phyloP scores from a whole-genome alignment of 2,329 filamentous ascomycete species.

The Aspergillus pseudoterreus region DNA sequence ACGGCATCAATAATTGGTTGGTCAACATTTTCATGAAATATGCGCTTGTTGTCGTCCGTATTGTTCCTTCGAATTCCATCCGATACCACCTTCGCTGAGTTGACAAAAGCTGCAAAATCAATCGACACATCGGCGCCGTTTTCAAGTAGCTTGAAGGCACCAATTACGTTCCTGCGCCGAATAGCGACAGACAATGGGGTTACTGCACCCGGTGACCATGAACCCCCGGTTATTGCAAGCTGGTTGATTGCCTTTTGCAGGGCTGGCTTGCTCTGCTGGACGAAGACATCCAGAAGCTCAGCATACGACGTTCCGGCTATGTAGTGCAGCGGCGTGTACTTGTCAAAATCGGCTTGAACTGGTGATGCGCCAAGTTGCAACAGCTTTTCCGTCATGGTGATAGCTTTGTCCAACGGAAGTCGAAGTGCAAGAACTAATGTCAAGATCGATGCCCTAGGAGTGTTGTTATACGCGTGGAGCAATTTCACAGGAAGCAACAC shows the following conservation, averaged over 20 bases:
- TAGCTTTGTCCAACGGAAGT: conserved; percentile 61
- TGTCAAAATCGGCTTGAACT: conserved; percentile 65
- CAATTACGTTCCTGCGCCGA: conserved; percentile 46
- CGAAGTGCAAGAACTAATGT: conserved; percentile 65
- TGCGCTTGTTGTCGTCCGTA: conserved; percentile 48
- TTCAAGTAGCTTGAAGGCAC: conserved; percentile 60
- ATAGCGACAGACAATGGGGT: conserved; percentile 53
- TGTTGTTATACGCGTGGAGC: conserved; percentile 39
- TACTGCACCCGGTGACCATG: conserved; percentile 21
- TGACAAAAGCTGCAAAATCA: conserved; percentile 50
- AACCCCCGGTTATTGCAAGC: conserved; percentile 43
- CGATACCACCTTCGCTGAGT: conserved; percentile 13
- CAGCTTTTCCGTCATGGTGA: conserved; percentile 61
- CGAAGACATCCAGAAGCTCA: conserved; percentile 41
- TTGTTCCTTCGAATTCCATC: conserved; percentile 25
- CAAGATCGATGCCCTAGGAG: conserved; percentile 60
- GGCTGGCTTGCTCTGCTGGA: conserved; percentile 57
- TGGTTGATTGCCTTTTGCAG: conserved; percentile 65
- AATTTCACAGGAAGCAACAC: conserved; percentile 71
- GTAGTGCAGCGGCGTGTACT: conserved; percentile 64
- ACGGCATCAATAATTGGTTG: conserved; percentile 67
- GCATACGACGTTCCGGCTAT: conserved; percentile 52
- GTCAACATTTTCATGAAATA: conserved; percentile 47
- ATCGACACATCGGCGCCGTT: conserved; percentile 59
- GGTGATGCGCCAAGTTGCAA: conserved; percentile 68